Conservation (phyloP, 306 rosid species). For the Gleditsia sinensis region DNA sequence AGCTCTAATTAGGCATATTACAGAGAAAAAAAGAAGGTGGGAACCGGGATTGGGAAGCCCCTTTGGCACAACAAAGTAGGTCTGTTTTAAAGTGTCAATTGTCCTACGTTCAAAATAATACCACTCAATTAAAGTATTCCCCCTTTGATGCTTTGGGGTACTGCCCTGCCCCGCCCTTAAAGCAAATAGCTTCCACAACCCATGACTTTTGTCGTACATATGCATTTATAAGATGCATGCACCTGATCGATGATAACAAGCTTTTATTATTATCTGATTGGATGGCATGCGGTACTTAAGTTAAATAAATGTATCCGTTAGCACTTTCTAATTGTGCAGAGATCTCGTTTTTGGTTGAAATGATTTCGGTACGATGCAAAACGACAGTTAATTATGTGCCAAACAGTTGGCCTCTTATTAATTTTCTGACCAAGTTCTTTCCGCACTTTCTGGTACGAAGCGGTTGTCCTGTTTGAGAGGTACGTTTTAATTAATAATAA, state of each 20-base stretch:
- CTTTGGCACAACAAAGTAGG: neutral
- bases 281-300: no score
- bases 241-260: neutral
- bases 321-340: no score
- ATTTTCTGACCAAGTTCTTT: neutral
- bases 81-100: conserved; percentile 19
- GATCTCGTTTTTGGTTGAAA: neutral
- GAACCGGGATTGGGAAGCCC: neutral
- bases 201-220: neutral
- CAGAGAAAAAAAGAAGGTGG: neutral
- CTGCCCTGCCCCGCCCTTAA: neutral
- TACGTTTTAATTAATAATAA: conserved; percentile 12
- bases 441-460: neutral
- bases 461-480: neutral
- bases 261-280: neutral
- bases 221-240: neutral
- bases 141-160: conserved; percentile 5
- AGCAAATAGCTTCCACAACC: neutral
- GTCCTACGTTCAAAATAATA: conserved; percentile 1
- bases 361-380: neutral
- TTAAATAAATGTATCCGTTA: no score
- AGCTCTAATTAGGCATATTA: neutral
- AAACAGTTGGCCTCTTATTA: neutral
- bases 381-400: neutral
- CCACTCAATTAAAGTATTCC: conserved; percentile 16